Evolutionary conservation across 306 rosid species (phyloP).

Genomic region (Corylus avellana): DNA sequence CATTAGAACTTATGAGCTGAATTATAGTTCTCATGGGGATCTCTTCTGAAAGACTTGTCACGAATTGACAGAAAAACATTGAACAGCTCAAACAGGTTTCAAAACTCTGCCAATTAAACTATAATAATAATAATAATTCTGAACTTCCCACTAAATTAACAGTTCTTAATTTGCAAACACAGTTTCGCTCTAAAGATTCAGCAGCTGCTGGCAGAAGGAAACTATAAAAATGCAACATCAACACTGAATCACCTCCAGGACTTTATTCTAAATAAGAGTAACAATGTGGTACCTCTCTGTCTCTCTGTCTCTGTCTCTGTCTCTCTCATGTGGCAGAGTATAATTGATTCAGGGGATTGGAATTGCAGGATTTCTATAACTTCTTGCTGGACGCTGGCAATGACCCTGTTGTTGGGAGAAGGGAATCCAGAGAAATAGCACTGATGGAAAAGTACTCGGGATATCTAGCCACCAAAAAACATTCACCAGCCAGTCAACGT

Average conservation of each 20-base stretch:
- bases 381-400: neutral
- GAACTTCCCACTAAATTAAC: too few species aligned
- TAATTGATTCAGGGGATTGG: neutral
- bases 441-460: neutral
- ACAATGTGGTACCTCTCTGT: neutral
- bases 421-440: neutral
- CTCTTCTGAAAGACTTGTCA: slow-evolving; percentile 4
- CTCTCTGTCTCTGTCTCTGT: too few species aligned
- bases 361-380: slow-evolving; percentile 4
- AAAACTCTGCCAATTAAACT: too few species aligned
- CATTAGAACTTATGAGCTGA: neutral
- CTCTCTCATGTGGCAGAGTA: neutral
- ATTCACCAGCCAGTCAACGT: neutral
- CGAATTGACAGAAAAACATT: neutral
- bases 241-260: neutral
- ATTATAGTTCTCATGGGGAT: neutral
- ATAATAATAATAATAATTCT: too few species aligned
- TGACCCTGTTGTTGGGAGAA: neutral
- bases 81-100: neutral
- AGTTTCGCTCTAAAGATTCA: neutral
- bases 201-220: neutral
- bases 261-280: neutral
- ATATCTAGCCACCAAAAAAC: neutral
- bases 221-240: neutral
- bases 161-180: too few species aligned